A percentile compares a stretch with the other conserved stretches of the same genome.
These are phyloP conservation scores for Cotoneaster glaucophyllus DNA, from an alignment of 306 rosid genomes.

Conservation along the genomic window DNA sequence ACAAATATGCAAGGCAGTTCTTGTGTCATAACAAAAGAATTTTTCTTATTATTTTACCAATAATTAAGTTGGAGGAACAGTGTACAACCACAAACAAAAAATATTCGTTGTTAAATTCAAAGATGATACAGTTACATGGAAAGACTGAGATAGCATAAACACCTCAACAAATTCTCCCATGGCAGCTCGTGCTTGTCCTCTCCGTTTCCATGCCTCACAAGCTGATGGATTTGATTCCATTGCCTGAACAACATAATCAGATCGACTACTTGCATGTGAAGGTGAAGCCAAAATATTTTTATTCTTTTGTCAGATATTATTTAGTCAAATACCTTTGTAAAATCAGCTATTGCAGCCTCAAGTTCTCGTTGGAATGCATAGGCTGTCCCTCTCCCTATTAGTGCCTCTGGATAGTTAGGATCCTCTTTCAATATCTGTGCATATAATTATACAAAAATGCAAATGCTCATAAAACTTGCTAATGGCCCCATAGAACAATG, in stretches of 20 bases:
- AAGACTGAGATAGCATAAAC: conserved; percentile 15
- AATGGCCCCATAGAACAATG: not conserved
- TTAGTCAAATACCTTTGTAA: conserved; percentile 65
- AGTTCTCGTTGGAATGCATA: conserved; percentile 88
- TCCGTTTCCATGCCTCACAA: conserved; percentile 97
- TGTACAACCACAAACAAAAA: conserved; percentile 3
- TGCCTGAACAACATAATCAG: conserved; percentile 51
- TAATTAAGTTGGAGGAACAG: not conserved
- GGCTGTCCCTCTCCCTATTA: conserved; percentile 97
- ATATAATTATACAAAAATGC: conserved; percentile 9
- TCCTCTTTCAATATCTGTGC: conserved; percentile 87
- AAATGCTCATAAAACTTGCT: not conserved
- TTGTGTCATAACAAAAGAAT: conserved; percentile 20
- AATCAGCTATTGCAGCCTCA: conserved; percentile 82
- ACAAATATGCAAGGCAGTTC: conserved; percentile 4
- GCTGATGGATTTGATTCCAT: conserved; percentile 79
- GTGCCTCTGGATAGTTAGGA: conserved; percentile 87
- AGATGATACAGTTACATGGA: not conserved
- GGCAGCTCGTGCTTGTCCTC: conserved; percentile 99
- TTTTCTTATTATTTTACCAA: not conserved
- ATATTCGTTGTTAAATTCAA: conserved; percentile 1
- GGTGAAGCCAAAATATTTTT: conserved; percentile 11
- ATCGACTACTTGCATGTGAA: conserved; percentile 10
- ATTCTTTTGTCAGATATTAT: conserved; percentile 11
- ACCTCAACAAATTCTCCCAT: conserved; percentile 87